Evolutionary conservation across 129 eudicot genomes (phyloP).

Genomic region (Helichrysum umbraculigerum): DNA sequence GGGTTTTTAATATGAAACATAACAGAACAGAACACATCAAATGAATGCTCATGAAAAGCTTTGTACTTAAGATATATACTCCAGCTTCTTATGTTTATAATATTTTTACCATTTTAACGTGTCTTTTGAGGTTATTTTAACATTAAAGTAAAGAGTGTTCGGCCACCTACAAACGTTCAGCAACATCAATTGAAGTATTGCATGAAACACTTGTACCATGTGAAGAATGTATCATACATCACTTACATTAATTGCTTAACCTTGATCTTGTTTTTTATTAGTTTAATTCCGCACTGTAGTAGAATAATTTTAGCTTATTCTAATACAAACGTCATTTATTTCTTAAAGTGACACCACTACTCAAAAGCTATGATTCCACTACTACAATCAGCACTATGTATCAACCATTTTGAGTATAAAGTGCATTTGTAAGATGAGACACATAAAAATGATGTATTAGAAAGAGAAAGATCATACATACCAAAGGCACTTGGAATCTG

Average conservation of each 20-base stretch:
- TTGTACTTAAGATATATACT: background rate
- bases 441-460: background rate
- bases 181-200: background rate
- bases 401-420: background rate
- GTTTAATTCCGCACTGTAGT: background rate
- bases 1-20: background rate
- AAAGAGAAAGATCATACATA: constrained; percentile 15
- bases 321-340: background rate
- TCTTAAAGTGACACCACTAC: background rate
- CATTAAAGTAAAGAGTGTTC: background rate
- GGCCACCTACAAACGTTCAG: too few species aligned
- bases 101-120: background rate
- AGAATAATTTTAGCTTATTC: background rate
- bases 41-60: background rate
- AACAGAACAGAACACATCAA: background rate
- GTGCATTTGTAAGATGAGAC: background rate
- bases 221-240: background rate
- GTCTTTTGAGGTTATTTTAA: background rate
- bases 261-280: background rate
- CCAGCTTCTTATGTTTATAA: background rate
- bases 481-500: constrained; percentile 45
- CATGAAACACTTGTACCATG: background rate
- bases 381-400: background rate
- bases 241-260: too few species aligned
- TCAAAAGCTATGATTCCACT: too few species aligned